These are phyloP conservation scores for Orbilia brochopaga DNA, from an alignment of 2,329 filamentous ascomycete genomes.

Conservation along the genomic window DNA sequence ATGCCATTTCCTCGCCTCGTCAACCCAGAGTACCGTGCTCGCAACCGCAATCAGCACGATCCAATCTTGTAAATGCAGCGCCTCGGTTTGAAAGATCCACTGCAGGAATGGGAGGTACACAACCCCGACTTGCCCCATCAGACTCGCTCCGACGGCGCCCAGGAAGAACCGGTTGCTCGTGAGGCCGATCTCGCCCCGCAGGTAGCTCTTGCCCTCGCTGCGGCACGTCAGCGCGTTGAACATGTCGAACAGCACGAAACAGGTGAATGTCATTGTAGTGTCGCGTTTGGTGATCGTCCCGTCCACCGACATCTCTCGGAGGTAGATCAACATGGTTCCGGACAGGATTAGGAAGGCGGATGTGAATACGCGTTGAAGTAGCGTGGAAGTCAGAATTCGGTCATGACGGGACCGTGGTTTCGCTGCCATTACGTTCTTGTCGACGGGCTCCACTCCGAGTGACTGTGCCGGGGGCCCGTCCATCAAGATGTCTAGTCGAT, in stretches of 20 bases:
- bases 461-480: constrained; percentile 97
- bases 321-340: constrained; percentile 89
- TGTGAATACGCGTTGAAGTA: constrained; percentile 83
- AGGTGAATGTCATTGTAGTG: constrained; percentile 99
- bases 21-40: constrained; percentile 92
- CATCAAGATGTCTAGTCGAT: constrained; percentile 87
- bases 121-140: constrained; percentile 85
- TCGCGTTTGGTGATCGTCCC: constrained; percentile 86
- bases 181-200: constrained; percentile 81
- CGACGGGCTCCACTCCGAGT: constrained; percentile 91
- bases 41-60: constrained; percentile 74
- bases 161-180: constrained; percentile 94
- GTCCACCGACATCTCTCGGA: constrained; percentile 85
- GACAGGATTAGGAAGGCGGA: constrained; percentile 89
- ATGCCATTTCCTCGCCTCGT: constrained; percentile 84
- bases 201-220: constrained; percentile 84
- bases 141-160: constrained; percentile 84
- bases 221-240: constrained; percentile 96
- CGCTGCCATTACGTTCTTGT: constrained; percentile 89
- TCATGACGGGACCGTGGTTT: constrained; percentile 86
- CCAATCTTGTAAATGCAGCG: constrained; percentile 75
- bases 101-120: constrained; percentile 95
- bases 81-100: constrained; percentile 93
- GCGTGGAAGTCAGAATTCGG: constrained; percentile 81
- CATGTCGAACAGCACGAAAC: constrained; percentile 99